Evolutionary conservation across 2,329 filamentous ascomycete species (phyloP), one percentile per base, ranked within the genome.

Genomic region (Mycosphaerelloides madeirae): DNA sequence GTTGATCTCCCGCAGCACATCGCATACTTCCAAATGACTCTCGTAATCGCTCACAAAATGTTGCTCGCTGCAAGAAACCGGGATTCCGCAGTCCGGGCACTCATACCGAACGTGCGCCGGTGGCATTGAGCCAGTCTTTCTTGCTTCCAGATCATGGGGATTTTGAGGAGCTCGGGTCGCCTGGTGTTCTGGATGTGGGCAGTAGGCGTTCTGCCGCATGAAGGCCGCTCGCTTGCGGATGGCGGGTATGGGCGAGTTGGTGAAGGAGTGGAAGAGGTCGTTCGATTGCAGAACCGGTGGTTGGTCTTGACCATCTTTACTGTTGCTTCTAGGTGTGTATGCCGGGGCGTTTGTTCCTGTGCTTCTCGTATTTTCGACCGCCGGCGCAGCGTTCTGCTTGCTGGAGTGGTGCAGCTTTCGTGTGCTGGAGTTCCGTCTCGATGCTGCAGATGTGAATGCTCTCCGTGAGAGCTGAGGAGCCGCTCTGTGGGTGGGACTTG

Each of bases 21-120:
- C 91, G 66, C 93, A 98, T 29, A 98, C 83, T 62, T 96, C 80
- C 49, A 98, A 67, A 67, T 98, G 93, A 14, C 83, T 78, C 68
- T 97, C 91, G 62, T 95, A 98, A 66, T 97, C 88, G 57, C 94
- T 88, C 64, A 86, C 88, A 86, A 91, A 97, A 65, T 98, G 93
- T 56, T 88, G 84, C 67, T 96, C 86, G 57, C 82, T 91, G 71
- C 93, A 98, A 64, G 93, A 95, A 6, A 95, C 83, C 0, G 94
- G 90, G 32, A 97, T 79, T 12, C 93, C 93, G 59, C 93, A 98
- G 66, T 98, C 91, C 1, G 93, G 90, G 60, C 93, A 98, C 67
- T 97, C 93, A 62, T 95, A 96, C 56, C 85, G 76, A 41, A 96
- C 88, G 67, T 95, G 88, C 13, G 83, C 82, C 0, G 91, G 85